Percentiles rank a stretch among this genome's conserved stretches.
phyloP scores from a whole-genome alignment of 768 basidiomycete species.

The Dioszegia hungarica region DNA sequence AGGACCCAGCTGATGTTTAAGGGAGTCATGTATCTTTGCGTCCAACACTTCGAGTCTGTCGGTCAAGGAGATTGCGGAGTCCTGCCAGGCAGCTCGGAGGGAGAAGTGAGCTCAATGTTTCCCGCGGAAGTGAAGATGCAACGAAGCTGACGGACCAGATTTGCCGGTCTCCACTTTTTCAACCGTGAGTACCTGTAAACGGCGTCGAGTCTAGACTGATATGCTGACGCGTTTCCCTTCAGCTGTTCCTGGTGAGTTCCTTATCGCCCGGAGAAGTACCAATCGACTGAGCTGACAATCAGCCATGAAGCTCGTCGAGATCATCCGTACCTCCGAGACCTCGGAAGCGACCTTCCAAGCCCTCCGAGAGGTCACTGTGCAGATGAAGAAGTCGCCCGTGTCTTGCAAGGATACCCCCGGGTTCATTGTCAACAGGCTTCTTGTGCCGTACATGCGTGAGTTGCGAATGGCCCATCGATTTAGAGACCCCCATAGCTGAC shows the following conservation, averaged over 20 bases:
- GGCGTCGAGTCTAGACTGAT: not conserved
- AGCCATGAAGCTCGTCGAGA: conserved; percentile 53
- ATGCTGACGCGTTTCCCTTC: too few species aligned
- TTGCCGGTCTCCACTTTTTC: conserved; percentile 53
- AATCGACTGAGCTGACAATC: not conserved
- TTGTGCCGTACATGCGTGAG: conserved; percentile 52
- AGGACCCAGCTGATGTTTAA: not conserved
- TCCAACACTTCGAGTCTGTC: conserved; percentile 51
- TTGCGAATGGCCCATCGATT: too few species aligned
- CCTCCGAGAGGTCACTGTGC: conserved; percentile 46
- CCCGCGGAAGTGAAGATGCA: not conserved
- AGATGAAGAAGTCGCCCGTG: conserved; percentile 51
- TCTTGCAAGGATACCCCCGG: conserved; percentile 53
- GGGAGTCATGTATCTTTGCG: conserved; percentile 49
- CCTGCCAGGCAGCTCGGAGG: conserved; percentile 37
- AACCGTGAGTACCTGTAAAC: conserved; percentile 40
- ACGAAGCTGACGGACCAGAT: conserved; percentile 32
- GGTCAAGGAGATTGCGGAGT: conserved; percentile 50
- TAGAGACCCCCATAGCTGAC: too few species aligned
- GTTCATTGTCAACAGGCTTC: conserved; percentile 52
- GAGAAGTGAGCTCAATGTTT: conserved; percentile 26
- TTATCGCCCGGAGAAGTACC: not conserved
- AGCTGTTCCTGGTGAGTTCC: conserved; percentile 24
- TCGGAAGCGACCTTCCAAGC: conserved; percentile 46
- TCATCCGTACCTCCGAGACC: conserved; percentile 50